A percentile compares a stretch with the other conserved stretches of the same genome.
Conservation (phyloP, 306 rosid species). For the Inga leiocalycina region DNA sequence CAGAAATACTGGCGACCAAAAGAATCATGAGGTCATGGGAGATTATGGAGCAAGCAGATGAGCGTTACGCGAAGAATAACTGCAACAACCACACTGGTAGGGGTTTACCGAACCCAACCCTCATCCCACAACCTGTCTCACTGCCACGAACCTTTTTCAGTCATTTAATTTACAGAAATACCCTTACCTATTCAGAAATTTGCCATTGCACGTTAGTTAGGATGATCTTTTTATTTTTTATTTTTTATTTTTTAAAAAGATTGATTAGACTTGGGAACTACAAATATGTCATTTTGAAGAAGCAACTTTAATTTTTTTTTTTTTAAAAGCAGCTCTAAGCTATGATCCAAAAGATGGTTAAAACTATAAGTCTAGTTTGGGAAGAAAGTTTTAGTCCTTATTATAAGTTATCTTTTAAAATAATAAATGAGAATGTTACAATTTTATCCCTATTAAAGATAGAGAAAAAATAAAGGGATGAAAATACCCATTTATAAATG, state of each 20-base stretch:
- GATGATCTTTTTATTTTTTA: neutral
- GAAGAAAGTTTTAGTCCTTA: too few species aligned
- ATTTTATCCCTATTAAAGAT: too few species aligned
- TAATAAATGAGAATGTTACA: too few species aligned
- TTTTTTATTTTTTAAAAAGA: neutral
- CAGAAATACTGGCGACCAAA: neutral
- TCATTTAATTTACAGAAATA: slow-evolving; percentile 29
- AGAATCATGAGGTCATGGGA: neutral
- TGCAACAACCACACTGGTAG: slow-evolving; percentile 44
- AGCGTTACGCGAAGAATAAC: slow-evolving; percentile 37
- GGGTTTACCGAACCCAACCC: slow-evolving; percentile 55
- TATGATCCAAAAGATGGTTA: neutral
- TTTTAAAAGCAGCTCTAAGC: too few species aligned
- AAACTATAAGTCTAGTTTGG: neutral
- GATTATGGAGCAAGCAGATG: slow-evolving; percentile 27
- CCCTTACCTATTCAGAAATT: neutral
- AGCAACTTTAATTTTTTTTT: too few species aligned
- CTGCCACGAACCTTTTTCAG: slow-evolving; percentile 1
- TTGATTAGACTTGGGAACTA: neutral
- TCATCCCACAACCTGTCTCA: neutral
- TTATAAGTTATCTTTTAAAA: too few species aligned
- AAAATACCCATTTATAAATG: too few species aligned
- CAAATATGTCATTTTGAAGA: neutral
- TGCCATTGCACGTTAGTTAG: neutral
- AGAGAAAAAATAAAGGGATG: too few species aligned